These are phyloP conservation scores for Aaosphaeria arxii DNA, from an alignment of 2,329 filamentous ascomycete species.

Conservation along the genomic window DNA sequence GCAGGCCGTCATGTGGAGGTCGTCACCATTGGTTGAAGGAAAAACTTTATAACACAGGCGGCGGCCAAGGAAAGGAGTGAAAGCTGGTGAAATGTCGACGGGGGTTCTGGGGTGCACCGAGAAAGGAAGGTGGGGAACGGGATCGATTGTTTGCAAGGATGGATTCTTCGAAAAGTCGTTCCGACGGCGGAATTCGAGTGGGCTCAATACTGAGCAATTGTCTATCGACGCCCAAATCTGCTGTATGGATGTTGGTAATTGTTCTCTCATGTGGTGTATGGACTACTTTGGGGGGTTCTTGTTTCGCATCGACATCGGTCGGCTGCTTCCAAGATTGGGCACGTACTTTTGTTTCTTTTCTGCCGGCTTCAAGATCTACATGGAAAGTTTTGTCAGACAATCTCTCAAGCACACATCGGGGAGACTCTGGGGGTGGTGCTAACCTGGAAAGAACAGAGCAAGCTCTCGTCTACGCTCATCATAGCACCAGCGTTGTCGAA, in stretches of 20 bases:
- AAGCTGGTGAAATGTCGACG: conserved; percentile 26
- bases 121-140: conserved; percentile 29
- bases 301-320: conserved; percentile 67
- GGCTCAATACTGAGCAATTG: conserved; percentile 29
- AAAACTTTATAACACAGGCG: conserved; percentile 7
- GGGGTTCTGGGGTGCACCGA: conserved; percentile 23
- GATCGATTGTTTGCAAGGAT: conserved; percentile 26
- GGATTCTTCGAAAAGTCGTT: conserved; percentile 22
- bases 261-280: conserved; percentile 45
- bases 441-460: conserved; percentile 99
- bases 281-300: conserved; percentile 63
- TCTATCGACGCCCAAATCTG: conserved; percentile 95
- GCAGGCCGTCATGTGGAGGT: conserved; percentile 9
- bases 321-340: conserved; percentile 67
- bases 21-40: conserved; percentile 11
- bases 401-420: not conserved
- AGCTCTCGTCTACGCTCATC: conserved; percentile 99
- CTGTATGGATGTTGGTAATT: conserved; percentile 56
- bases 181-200: conserved; percentile 26
- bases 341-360: conserved; percentile 99
- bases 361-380: conserved; percentile 93
- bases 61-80: conserved; percentile 10
- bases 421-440: conserved; percentile 14
- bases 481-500: conserved; percentile 99
- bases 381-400: conserved; percentile 13